Base-by-base conservation (phyloP, 306 rosid species). In the Dryas octopetala region DNA sequence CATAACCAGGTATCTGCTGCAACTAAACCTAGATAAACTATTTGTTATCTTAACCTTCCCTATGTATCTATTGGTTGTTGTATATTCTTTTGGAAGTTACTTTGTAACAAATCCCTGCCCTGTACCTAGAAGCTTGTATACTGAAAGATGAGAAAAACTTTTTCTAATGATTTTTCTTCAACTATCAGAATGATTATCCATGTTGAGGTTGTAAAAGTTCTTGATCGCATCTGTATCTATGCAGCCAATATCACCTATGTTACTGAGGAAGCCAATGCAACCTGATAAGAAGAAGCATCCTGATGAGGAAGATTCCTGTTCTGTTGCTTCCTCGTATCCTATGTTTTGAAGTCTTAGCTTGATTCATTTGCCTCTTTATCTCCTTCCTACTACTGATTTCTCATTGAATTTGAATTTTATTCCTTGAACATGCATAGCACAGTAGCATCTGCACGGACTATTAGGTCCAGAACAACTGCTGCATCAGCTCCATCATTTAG, bases 251-350 rank as follows among this genome's bases (percentile, higher is more conserved):
- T 71, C 89, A 72, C 80, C 86, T 66, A 47, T 76, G 50, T 83
- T 76, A 59, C 68, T 86, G 67, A 85, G 92, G 82, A 92, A 86
- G 86, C 93, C 92, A 32, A 68, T 90, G 85, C 91, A 89, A 74
- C 91, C 97, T 62, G 87, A 84, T 82, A 89, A 86, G 88, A 96
- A 86, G 88, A 90, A 90, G 84, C 96, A 83, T 86, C 85, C 89
- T 76, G 98, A 92, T 71, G 98, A 96, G 78, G 99, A 92, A 3
- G 99, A 96, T 82, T 75, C 91, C 70, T 92, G 96, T 74, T 92
- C 98, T 71, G 93, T 89, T 72, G 75, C 79, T 82, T 91, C 99
- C 74, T 52, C 86, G 97, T 92, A 95, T 86, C 91, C 92, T 91
- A 69, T 76, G 52, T 66, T 78, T 77, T 87, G 55, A 62, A 48